phyloP scores from a whole-genome alignment of 441 rosid genomes.

The Erodium trifolium region DNA sequence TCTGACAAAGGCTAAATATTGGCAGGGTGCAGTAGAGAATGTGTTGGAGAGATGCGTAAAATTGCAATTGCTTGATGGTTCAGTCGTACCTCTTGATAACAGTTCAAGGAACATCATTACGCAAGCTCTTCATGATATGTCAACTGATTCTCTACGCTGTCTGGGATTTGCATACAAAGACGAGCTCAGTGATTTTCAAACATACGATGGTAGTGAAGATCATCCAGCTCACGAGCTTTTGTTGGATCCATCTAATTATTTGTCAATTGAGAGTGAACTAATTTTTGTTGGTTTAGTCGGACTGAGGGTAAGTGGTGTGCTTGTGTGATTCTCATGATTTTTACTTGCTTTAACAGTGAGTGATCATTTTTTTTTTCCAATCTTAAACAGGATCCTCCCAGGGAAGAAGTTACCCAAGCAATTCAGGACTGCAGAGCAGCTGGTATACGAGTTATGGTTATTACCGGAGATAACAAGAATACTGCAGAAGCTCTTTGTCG shows the following conservation, averaged over 20 bases:
- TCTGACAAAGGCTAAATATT: constrained; percentile 5
- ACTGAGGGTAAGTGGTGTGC: constrained; percentile 49
- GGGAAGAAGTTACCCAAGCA: constrained; percentile 87
- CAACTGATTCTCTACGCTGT: constrained; percentile 32
- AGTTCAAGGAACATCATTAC: constrained; percentile 26
- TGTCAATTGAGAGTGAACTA: constrained; percentile 73
- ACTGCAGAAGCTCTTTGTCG: constrained; percentile 96
- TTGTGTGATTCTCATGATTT: not conserved
- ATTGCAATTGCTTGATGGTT: constrained; percentile 41
- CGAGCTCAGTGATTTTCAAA: constrained; percentile 35
- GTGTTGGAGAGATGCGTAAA: constrained; percentile 37
- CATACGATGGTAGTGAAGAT: constrained; percentile 36
- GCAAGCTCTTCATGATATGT: constrained; percentile 31
- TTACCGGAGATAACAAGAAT: constrained; percentile 89
- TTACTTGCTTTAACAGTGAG: not conserved
- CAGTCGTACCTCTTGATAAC: constrained; percentile 31
- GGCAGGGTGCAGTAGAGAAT: constrained; percentile 48
- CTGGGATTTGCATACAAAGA: constrained; percentile 43
- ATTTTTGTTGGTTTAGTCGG: constrained; percentile 79
- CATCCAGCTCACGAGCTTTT: constrained; percentile 81
- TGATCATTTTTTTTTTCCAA: not conserved
- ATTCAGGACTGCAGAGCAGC: constrained; percentile 90
- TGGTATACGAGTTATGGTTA: constrained; percentile 94
- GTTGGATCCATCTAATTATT: constrained; percentile 63
- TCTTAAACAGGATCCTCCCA: constrained; percentile 77